Evolutionary conservation across 805 yeast species (phyloP).

Genomic region (Yarrowia phangngaensis): DNA sequence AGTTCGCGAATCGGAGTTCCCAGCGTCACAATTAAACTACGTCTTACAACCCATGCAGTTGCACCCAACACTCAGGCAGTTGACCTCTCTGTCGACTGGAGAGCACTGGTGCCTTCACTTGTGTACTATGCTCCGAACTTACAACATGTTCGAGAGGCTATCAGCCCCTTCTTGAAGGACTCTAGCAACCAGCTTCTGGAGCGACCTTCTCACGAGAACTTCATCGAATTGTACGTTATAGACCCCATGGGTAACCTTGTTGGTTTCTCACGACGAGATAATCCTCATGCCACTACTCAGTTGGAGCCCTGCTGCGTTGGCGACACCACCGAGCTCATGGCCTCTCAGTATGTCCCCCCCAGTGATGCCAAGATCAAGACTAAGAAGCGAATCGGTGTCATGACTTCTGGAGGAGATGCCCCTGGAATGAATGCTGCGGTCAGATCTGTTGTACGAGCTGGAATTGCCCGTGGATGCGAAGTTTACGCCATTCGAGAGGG

Average conservation of each 20-base stretch:
- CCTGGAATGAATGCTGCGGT: slow-evolving; percentile 98
- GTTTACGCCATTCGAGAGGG: slow-evolving; percentile 92
- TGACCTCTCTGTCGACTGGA: slow-evolving; percentile 45
- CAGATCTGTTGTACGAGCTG: slow-evolving; percentile 91
- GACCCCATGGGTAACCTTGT: slow-evolving; percentile 83
- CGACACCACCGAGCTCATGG: slow-evolving; percentile 4
- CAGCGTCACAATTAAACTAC: slow-evolving; percentile 35
- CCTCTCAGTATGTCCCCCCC: neutral
- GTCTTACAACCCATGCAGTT: slow-evolving; percentile 36
- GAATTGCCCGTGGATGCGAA: slow-evolving; percentile 81
- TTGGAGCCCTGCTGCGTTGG: neutral
- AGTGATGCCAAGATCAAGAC: slow-evolving; percentile 1
- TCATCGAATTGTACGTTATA: slow-evolving; percentile 67
- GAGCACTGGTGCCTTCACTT: slow-evolving; percentile 45
- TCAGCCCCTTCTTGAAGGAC: neutral
- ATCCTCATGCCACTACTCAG: slow-evolving; percentile 34
- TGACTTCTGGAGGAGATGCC: slow-evolving; percentile 99
- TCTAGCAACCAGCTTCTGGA: neutral
- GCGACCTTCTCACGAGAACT: slow-evolving; percentile 68
- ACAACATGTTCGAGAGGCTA: slow-evolving; percentile 28
- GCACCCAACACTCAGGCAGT: slow-evolving; percentile 30
- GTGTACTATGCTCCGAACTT: slow-evolving; percentile 49
- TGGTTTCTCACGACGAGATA: slow-evolving; percentile 62
- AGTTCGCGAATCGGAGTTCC: slow-evolving; percentile 32
- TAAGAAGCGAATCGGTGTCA: slow-evolving; percentile 72